Conservation (phyloP, 352 stramenopile species). For the Globisporangium radiosum region DNA sequence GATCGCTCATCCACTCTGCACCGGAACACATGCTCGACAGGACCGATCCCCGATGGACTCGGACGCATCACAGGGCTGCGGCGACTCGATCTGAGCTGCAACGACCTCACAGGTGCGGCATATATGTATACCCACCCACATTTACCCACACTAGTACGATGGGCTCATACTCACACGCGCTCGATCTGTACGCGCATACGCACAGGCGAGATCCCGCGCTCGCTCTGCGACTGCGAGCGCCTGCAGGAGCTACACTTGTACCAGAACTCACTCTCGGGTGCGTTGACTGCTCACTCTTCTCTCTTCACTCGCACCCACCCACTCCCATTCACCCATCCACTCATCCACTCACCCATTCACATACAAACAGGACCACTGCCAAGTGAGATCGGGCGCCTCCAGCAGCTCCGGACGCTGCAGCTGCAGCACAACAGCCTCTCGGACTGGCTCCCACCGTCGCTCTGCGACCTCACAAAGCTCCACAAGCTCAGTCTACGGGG, state of each 20-base stretch:
- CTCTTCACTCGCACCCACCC: not conserved
- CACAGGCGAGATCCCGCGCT: slow-evolving; percentile 32
- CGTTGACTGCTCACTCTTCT: not conserved
- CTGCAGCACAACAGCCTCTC: slow-evolving; percentile 81
- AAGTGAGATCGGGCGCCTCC: slow-evolving; percentile 40
- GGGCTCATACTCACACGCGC: not conserved
- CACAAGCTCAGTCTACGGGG: slow-evolving; percentile 66
- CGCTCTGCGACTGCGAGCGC: slow-evolving; percentile 41
- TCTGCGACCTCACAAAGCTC: slow-evolving; percentile 57
- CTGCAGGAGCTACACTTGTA: slow-evolving; percentile 76
- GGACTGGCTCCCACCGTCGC: slow-evolving; percentile 35
- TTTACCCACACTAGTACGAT: not conserved
- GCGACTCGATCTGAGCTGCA: slow-evolving; percentile 75
- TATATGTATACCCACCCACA: not conserved
- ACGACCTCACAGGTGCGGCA: slow-evolving; percentile 48
- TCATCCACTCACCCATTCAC: not conserved
- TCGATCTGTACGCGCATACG: not conserved
- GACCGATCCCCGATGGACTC: slow-evolving; percentile 47
- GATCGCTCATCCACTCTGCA: no score
- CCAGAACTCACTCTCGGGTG: slow-evolving; percentile 68
- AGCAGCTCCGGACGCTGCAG: slow-evolving; percentile 61
- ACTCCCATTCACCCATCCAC: not conserved
- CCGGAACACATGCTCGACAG: slow-evolving; percentile 8
- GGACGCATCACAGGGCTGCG: slow-evolving; percentile 46
- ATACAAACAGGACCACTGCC: slow-evolving; percentile 31